phyloP scores from a whole-genome alignment of 352 stramenopile genomes.

The Phytophthora europaea region DNA sequence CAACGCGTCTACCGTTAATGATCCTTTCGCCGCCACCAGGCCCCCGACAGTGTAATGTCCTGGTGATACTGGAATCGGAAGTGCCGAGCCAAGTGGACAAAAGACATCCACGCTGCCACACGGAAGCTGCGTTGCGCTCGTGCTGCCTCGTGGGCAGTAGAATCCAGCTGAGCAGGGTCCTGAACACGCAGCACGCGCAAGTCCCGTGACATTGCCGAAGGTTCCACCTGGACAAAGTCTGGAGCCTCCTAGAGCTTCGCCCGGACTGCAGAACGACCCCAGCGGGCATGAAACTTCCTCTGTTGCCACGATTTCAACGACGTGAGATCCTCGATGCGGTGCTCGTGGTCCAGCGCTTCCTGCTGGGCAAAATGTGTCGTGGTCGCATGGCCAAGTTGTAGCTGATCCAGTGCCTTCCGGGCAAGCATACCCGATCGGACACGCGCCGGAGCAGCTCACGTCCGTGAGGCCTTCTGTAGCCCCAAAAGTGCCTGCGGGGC shows the following conservation, averaged over 20 bases:
- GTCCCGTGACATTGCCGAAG: conserved; percentile 58
- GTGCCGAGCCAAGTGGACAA: conserved; percentile 56
- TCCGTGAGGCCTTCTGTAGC: conserved; percentile 43
- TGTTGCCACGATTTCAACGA: conserved; percentile 25
- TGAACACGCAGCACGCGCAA: conserved; percentile 56
- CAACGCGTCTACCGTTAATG: conserved; percentile 19
- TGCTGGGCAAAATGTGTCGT: conserved; percentile 27
- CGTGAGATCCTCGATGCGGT: conserved; percentile 37
- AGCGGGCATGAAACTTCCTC: conserved; percentile 42
- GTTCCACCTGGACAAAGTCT: conserved; percentile 67
- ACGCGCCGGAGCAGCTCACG: conserved; percentile 66
- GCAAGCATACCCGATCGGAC: conserved; percentile 71
- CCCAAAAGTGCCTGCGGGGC: conserved; percentile 71
- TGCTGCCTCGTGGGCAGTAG: conserved; percentile 67
- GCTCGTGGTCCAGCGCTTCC: conserved; percentile 35
- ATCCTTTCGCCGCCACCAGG: conserved; percentile 9
- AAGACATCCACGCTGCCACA: conserved; percentile 55
- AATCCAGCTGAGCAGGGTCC: conserved; percentile 63
- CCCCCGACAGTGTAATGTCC: conserved; percentile 61
- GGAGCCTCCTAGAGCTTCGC: conserved; percentile 36
- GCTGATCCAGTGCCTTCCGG: conserved; percentile 58
- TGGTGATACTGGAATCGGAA: conserved; percentile 40
- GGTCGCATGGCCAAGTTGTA: conserved; percentile 48
- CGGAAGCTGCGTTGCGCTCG: conserved; percentile 38
- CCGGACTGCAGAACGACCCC: conserved; percentile 61